phyloP scores from a whole-genome alignment of 192 early-diverging fungal genomes.

The Borealophlyctis nickersoniae region DNA sequence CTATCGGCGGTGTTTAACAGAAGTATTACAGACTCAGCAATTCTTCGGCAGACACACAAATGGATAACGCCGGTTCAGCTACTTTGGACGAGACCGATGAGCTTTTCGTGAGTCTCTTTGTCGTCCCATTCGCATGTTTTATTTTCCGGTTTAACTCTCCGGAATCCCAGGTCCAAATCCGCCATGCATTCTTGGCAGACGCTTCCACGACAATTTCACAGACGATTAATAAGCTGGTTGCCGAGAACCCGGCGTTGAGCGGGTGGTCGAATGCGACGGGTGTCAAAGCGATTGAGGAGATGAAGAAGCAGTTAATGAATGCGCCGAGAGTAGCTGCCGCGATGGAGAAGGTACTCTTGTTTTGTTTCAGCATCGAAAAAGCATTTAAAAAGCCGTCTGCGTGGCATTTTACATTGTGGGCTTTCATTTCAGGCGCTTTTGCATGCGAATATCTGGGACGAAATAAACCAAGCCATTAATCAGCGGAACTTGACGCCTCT shows the following conservation, averaged over 20 bases:
- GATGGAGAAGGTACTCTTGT: neutral
- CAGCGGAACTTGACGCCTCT: conserved; percentile 55
- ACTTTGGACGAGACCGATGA: conserved; percentile 51
- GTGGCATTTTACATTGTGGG: conserved; percentile 10
- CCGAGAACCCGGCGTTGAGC: conserved; percentile 11
- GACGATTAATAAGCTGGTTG: conserved; percentile 19
- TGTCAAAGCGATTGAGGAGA: conserved; percentile 19
- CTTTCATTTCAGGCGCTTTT: conserved; percentile 18
- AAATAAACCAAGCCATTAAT: conserved; percentile 64
- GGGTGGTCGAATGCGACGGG: neutral
- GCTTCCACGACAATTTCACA: conserved; percentile 24
- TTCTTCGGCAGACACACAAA: neutral
- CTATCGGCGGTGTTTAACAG: neutral
- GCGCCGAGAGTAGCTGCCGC: neutral
- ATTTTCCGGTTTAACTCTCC: neutral
- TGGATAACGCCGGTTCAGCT: conserved; percentile 11
- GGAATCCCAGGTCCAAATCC: conserved; percentile 12
- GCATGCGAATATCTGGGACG: conserved; percentile 67
- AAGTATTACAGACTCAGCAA: neutral
- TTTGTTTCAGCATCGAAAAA: no score
- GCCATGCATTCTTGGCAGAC: conserved; percentile 34
- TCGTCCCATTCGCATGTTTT: conserved; percentile 28
- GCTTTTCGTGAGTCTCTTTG: conserved; percentile 44
- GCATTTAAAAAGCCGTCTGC: no score
- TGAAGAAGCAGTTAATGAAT: conserved; percentile 18